These are phyloP conservation scores for Dillenia turbinata DNA, from an alignment of 164 flowering plant genomes.

Conservation along the genomic window DNA sequence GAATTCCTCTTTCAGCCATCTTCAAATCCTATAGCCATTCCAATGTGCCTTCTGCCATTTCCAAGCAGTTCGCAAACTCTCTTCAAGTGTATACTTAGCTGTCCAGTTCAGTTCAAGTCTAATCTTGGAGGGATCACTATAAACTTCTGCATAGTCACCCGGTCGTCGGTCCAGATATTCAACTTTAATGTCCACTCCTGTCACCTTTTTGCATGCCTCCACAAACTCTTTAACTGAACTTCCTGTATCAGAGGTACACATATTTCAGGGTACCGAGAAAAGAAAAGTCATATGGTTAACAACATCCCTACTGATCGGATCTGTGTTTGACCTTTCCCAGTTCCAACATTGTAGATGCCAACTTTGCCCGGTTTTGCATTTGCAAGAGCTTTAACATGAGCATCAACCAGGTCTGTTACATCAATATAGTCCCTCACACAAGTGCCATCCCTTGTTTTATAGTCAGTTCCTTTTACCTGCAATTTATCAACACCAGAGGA, in stretches of 20 bases:
- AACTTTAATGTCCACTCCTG: constrained; percentile 68
- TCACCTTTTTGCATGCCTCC: constrained; percentile 91
- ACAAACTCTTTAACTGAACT: constrained; percentile 97
- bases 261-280: no score
- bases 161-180: constrained; percentile 76
- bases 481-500: no score
- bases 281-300: background rate
- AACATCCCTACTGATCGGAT: no score
- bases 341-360: constrained; percentile 97
- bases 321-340: constrained; percentile 68
- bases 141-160: constrained; percentile 97
- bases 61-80: constrained; percentile 85
- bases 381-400: constrained; percentile 94
- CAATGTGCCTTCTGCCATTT: constrained; percentile 81
- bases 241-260: constrained; percentile 40
- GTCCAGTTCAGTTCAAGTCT: constrained; percentile 83
- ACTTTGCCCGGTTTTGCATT: constrained; percentile 70
- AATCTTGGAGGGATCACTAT: constrained; percentile 80
- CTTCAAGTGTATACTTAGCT: constrained; percentile 67
- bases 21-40: constrained; percentile 50
- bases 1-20: no score
- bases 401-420: constrained; percentile 94
- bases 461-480: constrained; percentile 92
- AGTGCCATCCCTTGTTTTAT: constrained; percentile 85
- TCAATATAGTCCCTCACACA: constrained; percentile 93